A percentile compares a stretch with the other conserved stretches of the same genome.
These are phyloP conservation scores for Lentinus tigrinus DNA, from an alignment of 768 basidiomycete genomes.

Conservation along the genomic window DNA sequence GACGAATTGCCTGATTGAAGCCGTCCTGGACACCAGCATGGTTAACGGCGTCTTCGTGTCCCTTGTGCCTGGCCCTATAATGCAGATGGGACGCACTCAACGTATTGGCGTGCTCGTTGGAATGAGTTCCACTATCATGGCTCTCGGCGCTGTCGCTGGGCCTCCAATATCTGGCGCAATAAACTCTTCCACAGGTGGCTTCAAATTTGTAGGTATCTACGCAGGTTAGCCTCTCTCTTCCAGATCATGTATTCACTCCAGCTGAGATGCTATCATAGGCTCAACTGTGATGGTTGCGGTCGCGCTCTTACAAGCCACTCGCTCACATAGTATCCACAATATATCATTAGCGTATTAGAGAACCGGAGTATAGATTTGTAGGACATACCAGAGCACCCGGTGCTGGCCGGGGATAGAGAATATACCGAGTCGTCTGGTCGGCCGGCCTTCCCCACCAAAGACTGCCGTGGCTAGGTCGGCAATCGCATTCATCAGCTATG, in stretches of 20 bases:
- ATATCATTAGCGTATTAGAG: neutral
- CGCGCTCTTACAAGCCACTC: too few species aligned
- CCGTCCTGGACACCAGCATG: slow-evolving; percentile 38
- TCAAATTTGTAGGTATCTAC: too few species aligned
- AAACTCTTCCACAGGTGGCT: slow-evolving; percentile 43
- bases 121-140: slow-evolving; percentile 57
- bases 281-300: slow-evolving; percentile 26
- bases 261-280: too few species aligned
- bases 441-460: too few species aligned
- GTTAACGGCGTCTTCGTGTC: slow-evolving; percentile 61
- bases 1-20: too few species aligned
- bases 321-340: neutral
- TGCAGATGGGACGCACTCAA: slow-evolving; percentile 52
- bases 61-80: slow-evolving; percentile 54
- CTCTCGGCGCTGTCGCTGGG: slow-evolving; percentile 61
- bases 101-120: slow-evolving; percentile 53
- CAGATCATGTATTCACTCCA: too few species aligned
- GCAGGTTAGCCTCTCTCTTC: too few species aligned
- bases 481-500: too few species aligned
- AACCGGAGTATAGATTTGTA: neutral
- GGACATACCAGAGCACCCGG: too few species aligned
- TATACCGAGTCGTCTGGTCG: too few species aligned
- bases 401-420: too few species aligned
- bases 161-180: slow-evolving; percentile 76
- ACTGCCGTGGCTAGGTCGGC: too few species aligned